Percentiles rank a stretch among this genome's conserved stretches.
Conservation (phyloP, 129 eudicot species). For the Rutidosis leptorrhynchoides region DNA sequence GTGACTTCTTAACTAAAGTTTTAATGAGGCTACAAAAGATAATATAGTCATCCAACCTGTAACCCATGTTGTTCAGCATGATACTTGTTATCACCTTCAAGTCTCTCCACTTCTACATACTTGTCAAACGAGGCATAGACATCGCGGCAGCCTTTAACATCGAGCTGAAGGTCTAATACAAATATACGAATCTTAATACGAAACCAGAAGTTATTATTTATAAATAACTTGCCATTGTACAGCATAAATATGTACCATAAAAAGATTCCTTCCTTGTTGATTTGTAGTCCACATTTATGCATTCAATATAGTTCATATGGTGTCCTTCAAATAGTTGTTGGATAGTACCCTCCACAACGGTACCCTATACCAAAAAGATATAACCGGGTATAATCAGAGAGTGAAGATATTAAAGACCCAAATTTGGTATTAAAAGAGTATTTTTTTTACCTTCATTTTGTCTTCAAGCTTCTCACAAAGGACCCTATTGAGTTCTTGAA, state of each 20-base stretch:
- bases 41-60: conserved; percentile 50
- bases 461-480: conserved; percentile 98
- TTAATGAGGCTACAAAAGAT: conserved; percentile 5
- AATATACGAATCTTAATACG: conserved; percentile 10
- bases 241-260: conserved; percentile 51
- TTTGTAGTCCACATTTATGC: conserved; percentile 87
- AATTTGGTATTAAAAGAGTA: conserved; percentile 10
- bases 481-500: conserved; percentile 95
- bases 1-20: conserved; percentile 7
- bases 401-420: not conserved
- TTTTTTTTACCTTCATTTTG: conserved; percentile 85
- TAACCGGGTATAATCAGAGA: conserved; percentile 4
- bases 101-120: conserved; percentile 93
- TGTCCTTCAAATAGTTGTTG: conserved; percentile 95
- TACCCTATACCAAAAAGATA: conserved; percentile 53
- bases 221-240: not conserved
- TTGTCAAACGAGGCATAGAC: conserved; percentile 97
- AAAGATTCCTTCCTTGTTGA: conserved; percentile 94
- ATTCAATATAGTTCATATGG: conserved; percentile 93
- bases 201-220: not conserved
- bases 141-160: conserved; percentile 95
- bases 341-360: conserved; percentile 97
- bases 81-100: conserved; percentile 92
- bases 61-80: conserved; percentile 91
- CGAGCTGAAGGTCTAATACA: conserved; percentile 87